These are phyloP conservation scores for Seminavis robusta DNA, from an alignment of 108 stramenopile genomes.

Conservation along the genomic window DNA sequence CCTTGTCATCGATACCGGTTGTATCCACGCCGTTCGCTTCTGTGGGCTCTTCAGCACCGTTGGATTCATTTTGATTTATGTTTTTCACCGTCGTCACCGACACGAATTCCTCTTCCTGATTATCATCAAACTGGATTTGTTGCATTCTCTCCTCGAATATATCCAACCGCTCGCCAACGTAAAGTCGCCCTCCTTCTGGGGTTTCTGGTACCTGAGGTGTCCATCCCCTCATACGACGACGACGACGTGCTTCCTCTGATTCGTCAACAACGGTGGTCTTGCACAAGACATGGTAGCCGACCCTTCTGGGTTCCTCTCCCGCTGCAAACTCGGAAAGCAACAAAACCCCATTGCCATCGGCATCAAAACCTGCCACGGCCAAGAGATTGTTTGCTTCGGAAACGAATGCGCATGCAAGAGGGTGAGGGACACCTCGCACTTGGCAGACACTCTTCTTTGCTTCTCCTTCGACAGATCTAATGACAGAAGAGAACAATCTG, in stretches of 20 bases:
- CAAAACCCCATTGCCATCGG: slow-evolving; percentile 83
- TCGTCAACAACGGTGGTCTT: slow-evolving; percentile 38
- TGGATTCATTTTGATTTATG: not conserved
- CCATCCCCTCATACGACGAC: slow-evolving; percentile 44
- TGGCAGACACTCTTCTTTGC: slow-evolving; percentile 63
- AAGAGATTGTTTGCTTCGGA: slow-evolving; percentile 68
- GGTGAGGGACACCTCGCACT: slow-evolving; percentile 77
- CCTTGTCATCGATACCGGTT: not conserved
- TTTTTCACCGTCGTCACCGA: slow-evolving; percentile 17
- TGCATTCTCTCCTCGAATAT: slow-evolving; percentile 42
- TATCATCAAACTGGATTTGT: slow-evolving; percentile 50
- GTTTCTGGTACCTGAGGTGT: slow-evolving; percentile 20
- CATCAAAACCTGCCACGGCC: slow-evolving; percentile 79
- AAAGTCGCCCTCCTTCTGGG: slow-evolving; percentile 34
- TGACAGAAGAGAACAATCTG: slow-evolving; percentile 18
- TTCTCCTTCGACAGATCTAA: slow-evolving; percentile 44
- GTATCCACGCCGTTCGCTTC: not conserved
- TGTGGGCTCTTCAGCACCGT: not conserved
- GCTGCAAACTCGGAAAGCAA: slow-evolving; percentile 67
- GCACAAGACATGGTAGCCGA: slow-evolving; percentile 49
- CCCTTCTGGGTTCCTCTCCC: slow-evolving; percentile 39
- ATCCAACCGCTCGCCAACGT: slow-evolving; percentile 41
- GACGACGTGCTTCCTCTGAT: slow-evolving; percentile 43
- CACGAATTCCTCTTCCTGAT: slow-evolving; percentile 57
- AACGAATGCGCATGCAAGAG: slow-evolving; percentile 74